Evolutionary conservation across 2,329 filamentous ascomycete genomes (phyloP).

Genomic region (Bipolaris bicolor): DNA sequence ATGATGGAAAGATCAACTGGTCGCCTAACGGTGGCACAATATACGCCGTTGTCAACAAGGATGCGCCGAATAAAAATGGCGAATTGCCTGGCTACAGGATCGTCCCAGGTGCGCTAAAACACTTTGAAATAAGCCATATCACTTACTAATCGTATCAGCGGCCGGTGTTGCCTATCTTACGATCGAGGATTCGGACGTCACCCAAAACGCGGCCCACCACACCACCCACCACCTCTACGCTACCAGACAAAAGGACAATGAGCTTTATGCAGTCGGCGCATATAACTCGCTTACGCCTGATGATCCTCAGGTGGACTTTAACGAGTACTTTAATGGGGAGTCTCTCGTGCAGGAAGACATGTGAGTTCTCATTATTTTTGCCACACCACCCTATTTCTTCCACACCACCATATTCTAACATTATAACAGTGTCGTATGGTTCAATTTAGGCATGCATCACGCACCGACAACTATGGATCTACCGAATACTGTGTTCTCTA

Average conservation of each 20-base stretch:
- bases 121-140: background rate
- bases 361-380: background rate
- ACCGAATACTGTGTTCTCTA: background rate
- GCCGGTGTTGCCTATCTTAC: conserved; percentile 1
- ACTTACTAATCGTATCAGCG: background rate
- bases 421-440: background rate
- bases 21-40: background rate
- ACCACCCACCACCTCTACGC: background rate
- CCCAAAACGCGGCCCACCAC: background rate
- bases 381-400: background rate
- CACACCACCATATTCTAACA: background rate
- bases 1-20: conserved; percentile 1
- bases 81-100: background rate
- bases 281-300: conserved; percentile 1
- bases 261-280: background rate
- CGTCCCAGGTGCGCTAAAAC: background rate
- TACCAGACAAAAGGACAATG: background rate
- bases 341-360: conserved; percentile 1
- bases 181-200: background rate
- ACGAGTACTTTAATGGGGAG: background rate
- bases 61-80: background rate
- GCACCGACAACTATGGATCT: background rate
- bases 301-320: background rate
- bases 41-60: conserved; percentile 1
- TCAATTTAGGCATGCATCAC: background rate